Evolutionary conservation across 2,329 filamentous ascomycete genomes (phyloP).

Genomic region (Myriosclerotinia curreyana): DNA sequence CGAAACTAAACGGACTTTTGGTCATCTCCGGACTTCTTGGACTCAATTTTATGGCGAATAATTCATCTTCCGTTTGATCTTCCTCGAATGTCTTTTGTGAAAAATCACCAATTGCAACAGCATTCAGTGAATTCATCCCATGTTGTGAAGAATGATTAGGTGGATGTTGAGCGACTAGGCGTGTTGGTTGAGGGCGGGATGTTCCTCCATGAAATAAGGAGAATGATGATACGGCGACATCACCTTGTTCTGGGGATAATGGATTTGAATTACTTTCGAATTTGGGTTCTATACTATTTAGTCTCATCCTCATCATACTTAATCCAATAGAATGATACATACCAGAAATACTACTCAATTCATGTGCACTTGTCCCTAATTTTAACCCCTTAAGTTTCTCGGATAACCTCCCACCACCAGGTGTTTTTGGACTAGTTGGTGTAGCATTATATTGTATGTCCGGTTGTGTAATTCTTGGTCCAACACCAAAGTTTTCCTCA

Average conservation of each 20-base stretch:
- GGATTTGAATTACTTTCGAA: conserved; percentile 35
- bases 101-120: conserved; percentile 39
- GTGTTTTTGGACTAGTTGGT: conserved; percentile 58
- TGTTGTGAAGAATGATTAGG: conserved; percentile 29
- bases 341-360: conserved; percentile 57
- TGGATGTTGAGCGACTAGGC: conserved; percentile 39
- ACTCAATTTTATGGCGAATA: conserved; percentile 85
- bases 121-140: conserved; percentile 40
- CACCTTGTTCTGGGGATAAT: conserved; percentile 60
- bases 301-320: not conserved
- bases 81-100: conserved; percentile 38
- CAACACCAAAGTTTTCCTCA: conserved; percentile 63
- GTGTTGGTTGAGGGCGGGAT: conserved; percentile 36
- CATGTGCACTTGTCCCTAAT: conserved; percentile 68
- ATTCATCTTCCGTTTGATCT: conserved; percentile 66
- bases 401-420: conserved; percentile 64
- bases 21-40: conserved; percentile 83
- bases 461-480: conserved; percentile 31
- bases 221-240: conserved; percentile 62
- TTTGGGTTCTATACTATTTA: conserved; percentile 29
- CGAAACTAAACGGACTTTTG: conserved; percentile 71
- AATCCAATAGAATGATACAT: conserved; percentile 33
- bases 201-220: conserved; percentile 53
- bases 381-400: conserved; percentile 80
- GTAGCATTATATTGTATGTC: conserved; percentile 40